Base-by-base conservation (phyloP, 495 filamentous ascomycete genomes). In the Aspergillus incahuasiensis region DNA sequence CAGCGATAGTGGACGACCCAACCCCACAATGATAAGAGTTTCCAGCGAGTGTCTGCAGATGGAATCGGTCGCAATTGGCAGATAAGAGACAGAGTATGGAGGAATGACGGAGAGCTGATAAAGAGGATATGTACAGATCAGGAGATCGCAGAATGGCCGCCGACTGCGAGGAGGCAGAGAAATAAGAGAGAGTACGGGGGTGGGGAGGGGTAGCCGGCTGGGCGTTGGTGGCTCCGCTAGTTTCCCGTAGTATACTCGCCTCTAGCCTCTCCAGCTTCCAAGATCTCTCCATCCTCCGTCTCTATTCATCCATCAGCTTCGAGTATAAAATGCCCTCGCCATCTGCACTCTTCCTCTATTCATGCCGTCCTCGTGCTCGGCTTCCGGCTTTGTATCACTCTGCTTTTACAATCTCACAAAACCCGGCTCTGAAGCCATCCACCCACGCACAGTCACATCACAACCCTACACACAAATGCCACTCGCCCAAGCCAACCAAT, bases 121-220 rank as follows among this genome's bases (percentile, higher is more conserved):
- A 5, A 12, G 48, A 40, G 25, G 22, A 52, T 55, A 58, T 35
- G 12, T 38, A 51, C 41, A 46, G 45, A 21, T 39, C 13, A 16
- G 15, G 38, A 40, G 24, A 47, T 24, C n/a, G 38, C 21, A 22
- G 24, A 52, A 6, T 6, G 43, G 16, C 30, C 8, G 49, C 18
- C 22, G 22, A 50, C 28, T 50, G 34, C 1, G 48, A 11, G 24
- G 19, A 56, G 22, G 24, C 52, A 53, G 20, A 25, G 34, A 40
- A 19, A 34, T 48, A 59, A 60, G 54, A 44, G 50, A 20, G 43
- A 54, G 54, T 63, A 59, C 57, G 61, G 61, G 61, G 61, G 61
- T 63, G 61, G 61, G 61, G 61, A 63, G 61, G 61, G 61, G 61
- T 63, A 63, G 59, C 35, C 42, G 41, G 44, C 52, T 53, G 44